phyloP scores from a whole-genome alignment of 2,329 filamentous ascomycete genomes.

The Aspergillus unguis region DNA sequence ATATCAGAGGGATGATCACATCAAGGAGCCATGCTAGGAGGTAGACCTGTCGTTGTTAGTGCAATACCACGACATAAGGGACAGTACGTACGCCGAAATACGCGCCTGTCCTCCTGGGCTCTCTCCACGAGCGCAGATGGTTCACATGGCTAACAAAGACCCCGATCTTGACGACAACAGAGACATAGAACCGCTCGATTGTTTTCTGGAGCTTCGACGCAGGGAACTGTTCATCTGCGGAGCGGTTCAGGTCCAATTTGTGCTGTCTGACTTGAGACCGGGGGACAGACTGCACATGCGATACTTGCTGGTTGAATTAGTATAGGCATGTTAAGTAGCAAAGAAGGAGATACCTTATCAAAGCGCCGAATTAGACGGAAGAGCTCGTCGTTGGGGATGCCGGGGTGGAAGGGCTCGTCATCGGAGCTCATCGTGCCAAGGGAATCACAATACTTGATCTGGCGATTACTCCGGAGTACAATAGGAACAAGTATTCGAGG shows the following conservation, averaged over 20 bases:
- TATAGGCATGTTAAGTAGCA: background rate
- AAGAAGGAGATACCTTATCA: conserved; percentile 58
- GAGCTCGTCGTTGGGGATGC: conserved; percentile 54
- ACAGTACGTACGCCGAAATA: conserved; percentile 55
- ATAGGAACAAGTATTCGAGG: too few relatives aligned
- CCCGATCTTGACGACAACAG: conserved; percentile 66
- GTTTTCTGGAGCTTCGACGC: conserved; percentile 78
- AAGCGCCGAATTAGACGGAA: conserved; percentile 71
- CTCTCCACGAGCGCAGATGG: conserved; percentile 74
- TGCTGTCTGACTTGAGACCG: conserved; percentile 51
- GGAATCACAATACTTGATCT: too few relatives aligned
- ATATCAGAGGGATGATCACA: conserved; percentile 61
- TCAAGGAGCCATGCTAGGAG: conserved; percentile 69
- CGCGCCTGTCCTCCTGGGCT: conserved; percentile 62
- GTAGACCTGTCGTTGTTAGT: conserved; percentile 41
- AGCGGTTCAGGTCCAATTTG: conserved; percentile 67
- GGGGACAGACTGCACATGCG: conserved; percentile 65
- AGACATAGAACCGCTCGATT: conserved; percentile 77
- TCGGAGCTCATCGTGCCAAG: too few relatives aligned
- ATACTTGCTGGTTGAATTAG: conserved; percentile 53
- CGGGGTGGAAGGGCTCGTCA: background rate
- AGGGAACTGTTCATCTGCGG: conserved; percentile 77
- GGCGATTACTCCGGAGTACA: too few relatives aligned
- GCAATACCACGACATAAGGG: too few relatives aligned
- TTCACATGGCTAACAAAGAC: conserved; percentile 69